Evolutionary conservation across 176 grass and related monocot genomes (phyloP).

Genomic region (Calamus simplicifolius): DNA sequence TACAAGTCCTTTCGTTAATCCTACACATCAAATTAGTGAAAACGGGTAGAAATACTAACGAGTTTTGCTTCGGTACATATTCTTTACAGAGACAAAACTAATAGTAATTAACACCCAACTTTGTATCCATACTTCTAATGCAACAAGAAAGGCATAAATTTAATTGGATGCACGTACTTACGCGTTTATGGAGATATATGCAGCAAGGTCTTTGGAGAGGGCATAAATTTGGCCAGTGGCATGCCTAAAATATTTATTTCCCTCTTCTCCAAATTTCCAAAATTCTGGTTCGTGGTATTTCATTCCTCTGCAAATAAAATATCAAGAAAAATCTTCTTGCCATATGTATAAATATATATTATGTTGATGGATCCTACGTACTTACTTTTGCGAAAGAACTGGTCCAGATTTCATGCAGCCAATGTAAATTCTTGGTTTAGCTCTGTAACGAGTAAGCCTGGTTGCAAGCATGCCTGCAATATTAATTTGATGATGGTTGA

Average conservation of each 20-base stretch:
- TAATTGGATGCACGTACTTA: conserved; percentile 9
- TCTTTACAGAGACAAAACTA: too few relatives aligned
- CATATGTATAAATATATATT: too few relatives aligned
- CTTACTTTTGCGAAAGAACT: conserved; percentile 80
- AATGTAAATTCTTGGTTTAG: conserved; percentile 65
- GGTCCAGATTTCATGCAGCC: conserved; percentile 97
- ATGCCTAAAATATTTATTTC: conserved; percentile 92
- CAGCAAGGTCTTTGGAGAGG: conserved; percentile 82
- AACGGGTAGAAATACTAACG: not conserved
- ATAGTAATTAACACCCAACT: too few relatives aligned
- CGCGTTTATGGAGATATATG: conserved; percentile 82
- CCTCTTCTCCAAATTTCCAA: conserved; percentile 93
- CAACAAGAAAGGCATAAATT: too few relatives aligned
- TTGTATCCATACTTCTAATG: too few relatives aligned
- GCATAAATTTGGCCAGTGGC: conserved; percentile 96
- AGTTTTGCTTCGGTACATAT: too few relatives aligned
- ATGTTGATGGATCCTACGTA: not conserved
- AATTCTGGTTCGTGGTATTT: conserved; percentile 97
- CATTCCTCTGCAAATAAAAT: conserved; percentile 37
- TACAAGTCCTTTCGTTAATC: too few relatives aligned
- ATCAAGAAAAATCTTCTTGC: not conserved
- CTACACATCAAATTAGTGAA: not conserved
- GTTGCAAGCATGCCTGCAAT: conserved; percentile 56
- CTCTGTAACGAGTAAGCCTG: conserved; percentile 47
- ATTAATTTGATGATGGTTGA: too few relatives aligned